These are phyloP conservation scores for Fusarium oligoseptatum DNA, from an alignment of 2,329 filamentous ascomycete species.

Conservation along the genomic window DNA sequence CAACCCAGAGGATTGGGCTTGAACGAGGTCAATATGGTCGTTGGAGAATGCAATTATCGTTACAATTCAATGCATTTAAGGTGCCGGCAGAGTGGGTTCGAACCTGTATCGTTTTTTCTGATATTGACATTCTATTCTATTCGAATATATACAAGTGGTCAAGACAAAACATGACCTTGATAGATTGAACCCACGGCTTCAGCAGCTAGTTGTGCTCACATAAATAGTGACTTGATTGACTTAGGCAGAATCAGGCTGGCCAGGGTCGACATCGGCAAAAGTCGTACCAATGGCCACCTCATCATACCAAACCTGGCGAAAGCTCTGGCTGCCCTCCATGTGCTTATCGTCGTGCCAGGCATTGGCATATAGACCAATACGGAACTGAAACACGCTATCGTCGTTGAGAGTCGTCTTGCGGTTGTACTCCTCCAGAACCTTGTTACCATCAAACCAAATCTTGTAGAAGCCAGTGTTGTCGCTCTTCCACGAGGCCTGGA, in stretches of 20 bases:
- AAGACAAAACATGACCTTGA: neutral
- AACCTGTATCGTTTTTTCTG: neutral
- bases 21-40: neutral
- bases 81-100: neutral
- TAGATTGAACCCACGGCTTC: neutral
- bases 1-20: constrained; percentile 1
- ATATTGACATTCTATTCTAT: neutral
- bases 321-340: constrained; percentile 56
- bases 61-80: neutral
- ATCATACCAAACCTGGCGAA: constrained; percentile 64
- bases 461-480: constrained; percentile 60
- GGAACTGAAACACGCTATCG: constrained; percentile 58
- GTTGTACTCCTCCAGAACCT: constrained; percentile 56
- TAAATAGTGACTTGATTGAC: too few species aligned
- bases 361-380: constrained; percentile 64
- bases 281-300: constrained; percentile 60
- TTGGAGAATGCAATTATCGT: neutral
- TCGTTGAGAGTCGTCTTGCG: constrained; percentile 61
- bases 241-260: neutral
- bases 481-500: constrained; percentile 61
- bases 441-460: constrained; percentile 61
- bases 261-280: constrained; percentile 46
- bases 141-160: neutral
- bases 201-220: neutral
- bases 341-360: constrained; percentile 60